These are phyloP conservation scores for Solanum clarkiae DNA, from an alignment of 257 asterid genomes.

Conservation along the genomic window DNA sequence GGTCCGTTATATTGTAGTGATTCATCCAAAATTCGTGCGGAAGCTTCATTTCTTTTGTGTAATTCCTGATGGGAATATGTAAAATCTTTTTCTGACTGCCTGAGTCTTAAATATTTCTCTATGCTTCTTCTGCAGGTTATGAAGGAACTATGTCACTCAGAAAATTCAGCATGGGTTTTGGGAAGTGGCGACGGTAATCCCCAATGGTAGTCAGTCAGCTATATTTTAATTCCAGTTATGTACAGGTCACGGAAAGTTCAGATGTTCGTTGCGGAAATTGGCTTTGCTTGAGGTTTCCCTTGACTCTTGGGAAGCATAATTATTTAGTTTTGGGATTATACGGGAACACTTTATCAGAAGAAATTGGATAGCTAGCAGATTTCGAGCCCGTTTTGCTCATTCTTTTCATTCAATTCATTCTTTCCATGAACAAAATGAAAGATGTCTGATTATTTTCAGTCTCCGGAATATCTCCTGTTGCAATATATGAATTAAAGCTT, in stretches of 20 bases:
- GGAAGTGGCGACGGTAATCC: conserved; percentile 41
- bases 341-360: neutral
- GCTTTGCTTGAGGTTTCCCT: neutral
- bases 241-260: neutral
- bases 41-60: neutral
- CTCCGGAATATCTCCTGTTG: neutral
- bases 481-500: neutral
- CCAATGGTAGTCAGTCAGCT: neutral
- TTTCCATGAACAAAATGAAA: neutral
- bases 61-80: neutral
- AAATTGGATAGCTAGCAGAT: neutral
- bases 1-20: neutral
- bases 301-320: neutral
- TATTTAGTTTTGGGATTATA: neutral
- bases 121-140: conserved; percentile 48
- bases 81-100: neutral
- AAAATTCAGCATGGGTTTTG: conserved; percentile 57
- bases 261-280: neutral
- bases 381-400: neutral
- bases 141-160: conserved; percentile 45
- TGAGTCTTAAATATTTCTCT: neutral
- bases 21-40: neutral
- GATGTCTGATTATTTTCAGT: neutral
- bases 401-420: neutral
- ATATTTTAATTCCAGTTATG: neutral